phyloP scores from a whole-genome alignment of 2,329 filamentous ascomycete genomes.

The Nigrospora sphaerica region DNA sequence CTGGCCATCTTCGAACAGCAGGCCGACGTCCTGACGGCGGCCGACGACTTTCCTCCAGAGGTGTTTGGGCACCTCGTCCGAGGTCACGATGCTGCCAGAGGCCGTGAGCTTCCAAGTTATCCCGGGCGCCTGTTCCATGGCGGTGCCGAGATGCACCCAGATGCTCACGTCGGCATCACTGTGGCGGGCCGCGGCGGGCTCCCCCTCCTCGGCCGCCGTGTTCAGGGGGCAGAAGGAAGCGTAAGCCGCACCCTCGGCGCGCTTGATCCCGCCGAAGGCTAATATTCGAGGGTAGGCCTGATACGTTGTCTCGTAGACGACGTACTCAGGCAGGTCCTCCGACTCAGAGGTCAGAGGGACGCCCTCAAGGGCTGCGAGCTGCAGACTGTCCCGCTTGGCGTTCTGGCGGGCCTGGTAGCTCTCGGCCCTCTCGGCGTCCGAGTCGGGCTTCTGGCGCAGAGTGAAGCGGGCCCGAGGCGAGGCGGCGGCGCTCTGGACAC shows the following conservation, averaged over 20 bases:
- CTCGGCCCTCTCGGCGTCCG: slow-evolving; percentile 14
- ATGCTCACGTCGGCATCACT: slow-evolving; percentile 33
- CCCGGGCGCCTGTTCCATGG: slow-evolving; percentile 22
- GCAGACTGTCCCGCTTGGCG: slow-evolving; percentile 16
- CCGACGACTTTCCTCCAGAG: slow-evolving; percentile 35
- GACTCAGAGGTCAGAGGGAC: slow-evolving; percentile 22
- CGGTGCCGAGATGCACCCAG: slow-evolving; percentile 29
- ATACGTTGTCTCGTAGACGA: slow-evolving; percentile 38
- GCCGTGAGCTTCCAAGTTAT: slow-evolving; percentile 31
- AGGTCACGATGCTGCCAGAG: slow-evolving; percentile 26
- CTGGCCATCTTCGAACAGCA: slow-evolving; percentile 34
- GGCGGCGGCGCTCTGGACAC: slow-evolving; percentile 26
- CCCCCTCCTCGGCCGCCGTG: slow-evolving; percentile 12
- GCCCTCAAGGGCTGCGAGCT: slow-evolving; percentile 18
- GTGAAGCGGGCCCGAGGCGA: slow-evolving; percentile 29
- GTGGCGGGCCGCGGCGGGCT: slow-evolving; percentile 18
- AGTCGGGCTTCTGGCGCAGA: slow-evolving; percentile 18
- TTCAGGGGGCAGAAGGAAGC: slow-evolving; percentile 22
- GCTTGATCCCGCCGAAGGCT: slow-evolving; percentile 29
- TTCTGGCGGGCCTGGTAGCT: slow-evolving; percentile 29
- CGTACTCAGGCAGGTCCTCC: slow-evolving; percentile 29
- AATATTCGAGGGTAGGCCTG: slow-evolving; percentile 35
- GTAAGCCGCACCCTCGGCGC: slow-evolving; percentile 29
- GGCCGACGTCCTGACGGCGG: slow-evolving; percentile 30
- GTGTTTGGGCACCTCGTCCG: slow-evolving; percentile 23